Base-by-base conservation (phyloP, 1,284 basidiomycete genomes). In the Pascua guehoae region DNA sequence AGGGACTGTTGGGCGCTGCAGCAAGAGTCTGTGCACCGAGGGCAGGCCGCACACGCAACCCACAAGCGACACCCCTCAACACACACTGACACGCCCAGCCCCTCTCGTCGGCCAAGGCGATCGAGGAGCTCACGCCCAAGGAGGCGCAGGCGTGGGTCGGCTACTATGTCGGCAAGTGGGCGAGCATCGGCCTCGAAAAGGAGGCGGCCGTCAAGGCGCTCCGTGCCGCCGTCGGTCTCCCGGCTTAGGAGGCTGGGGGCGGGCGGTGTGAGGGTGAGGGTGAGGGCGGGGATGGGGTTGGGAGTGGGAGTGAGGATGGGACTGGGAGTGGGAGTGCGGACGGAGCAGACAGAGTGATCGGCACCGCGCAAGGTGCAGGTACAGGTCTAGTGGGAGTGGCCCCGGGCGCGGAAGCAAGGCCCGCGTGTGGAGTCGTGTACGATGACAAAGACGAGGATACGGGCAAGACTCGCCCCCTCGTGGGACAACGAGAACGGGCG, bases 101-200 rank as follows among this genome's bases (percentile, higher is more conserved):
- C 32, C 47, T 54, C 53, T 42, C 53, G 8, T 44, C 47, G 8
- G 17, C 37, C 41, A 37, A 47, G 7, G 41, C 40, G 15, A 54
- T 54, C 41, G 17, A 36, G 10, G 36, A 41, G 11, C 53, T 54
- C 36, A 39, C 53, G n/a, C 7, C 47, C 32, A 36, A 47, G 38
- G 32, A 48, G 24, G 46, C 41, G 10, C 46, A 47, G 18, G 47
- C 53, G 7, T 54, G 53, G 53, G 47, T 41, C 5, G 41, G 32
- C 9, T 54, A 49, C 41, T 54, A 54, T 16, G 32, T 54, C 32
- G 53, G 53, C 41, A 12, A 41, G n/a, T 18, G 38, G 46, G 52
- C 47, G 9, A 40, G 47, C 47, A 49, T 49, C 38, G 47, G 47
- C 10, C 39, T 54, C 2, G 44, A 40, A 16, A 36, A 41, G 4